phyloP scores from a whole-genome alignment of 768 basidiomycete species.

The Hortiboletus flavorubellus region DNA sequence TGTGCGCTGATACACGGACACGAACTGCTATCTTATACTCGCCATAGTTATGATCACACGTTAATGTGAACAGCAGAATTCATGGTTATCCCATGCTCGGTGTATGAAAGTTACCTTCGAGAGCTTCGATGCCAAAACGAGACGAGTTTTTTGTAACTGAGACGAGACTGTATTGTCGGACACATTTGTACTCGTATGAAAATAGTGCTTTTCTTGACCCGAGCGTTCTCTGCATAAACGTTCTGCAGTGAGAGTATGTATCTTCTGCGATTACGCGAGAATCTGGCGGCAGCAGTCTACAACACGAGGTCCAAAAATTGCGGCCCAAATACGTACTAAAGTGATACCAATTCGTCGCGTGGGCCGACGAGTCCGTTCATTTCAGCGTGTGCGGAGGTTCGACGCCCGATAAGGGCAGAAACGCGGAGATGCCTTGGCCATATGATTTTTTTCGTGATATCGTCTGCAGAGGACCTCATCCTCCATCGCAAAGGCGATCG shows the following conservation, averaged over 20 bases:
- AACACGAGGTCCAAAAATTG: conserved; percentile 14
- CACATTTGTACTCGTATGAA: background rate
- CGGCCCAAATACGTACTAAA: conserved; percentile 18
- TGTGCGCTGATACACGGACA: conserved; percentile 13
- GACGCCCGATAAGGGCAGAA: conserved; percentile 25
- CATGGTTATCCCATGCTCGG: background rate
- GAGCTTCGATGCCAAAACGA: conserved; percentile 6
- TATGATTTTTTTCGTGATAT: conserved; percentile 10
- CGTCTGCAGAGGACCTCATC: conserved; percentile 17
- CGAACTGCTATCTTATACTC: background rate
- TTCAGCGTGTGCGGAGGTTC: conserved; percentile 25
- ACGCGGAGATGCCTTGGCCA: conserved; percentile 28
- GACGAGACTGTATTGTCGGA: background rate
- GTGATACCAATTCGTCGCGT: conserved; percentile 16
- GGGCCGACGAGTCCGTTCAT: conserved; percentile 27
- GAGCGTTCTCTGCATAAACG: conserved; percentile 2
- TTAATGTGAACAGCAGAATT: background rate
- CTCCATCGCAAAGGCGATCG: conserved; percentile 9
- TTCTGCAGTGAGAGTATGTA: background rate
- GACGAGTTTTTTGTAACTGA: background rate
- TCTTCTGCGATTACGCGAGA: conserved; percentile 30
- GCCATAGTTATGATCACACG: conserved; percentile 1
- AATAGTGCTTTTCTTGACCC: conserved; percentile 2
- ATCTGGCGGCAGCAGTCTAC: conserved; percentile 21
- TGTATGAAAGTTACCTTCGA: background rate